Base-by-base conservation (phyloP, 306 rosid genomes). In the Vigna reflexopilosa region DNA sequence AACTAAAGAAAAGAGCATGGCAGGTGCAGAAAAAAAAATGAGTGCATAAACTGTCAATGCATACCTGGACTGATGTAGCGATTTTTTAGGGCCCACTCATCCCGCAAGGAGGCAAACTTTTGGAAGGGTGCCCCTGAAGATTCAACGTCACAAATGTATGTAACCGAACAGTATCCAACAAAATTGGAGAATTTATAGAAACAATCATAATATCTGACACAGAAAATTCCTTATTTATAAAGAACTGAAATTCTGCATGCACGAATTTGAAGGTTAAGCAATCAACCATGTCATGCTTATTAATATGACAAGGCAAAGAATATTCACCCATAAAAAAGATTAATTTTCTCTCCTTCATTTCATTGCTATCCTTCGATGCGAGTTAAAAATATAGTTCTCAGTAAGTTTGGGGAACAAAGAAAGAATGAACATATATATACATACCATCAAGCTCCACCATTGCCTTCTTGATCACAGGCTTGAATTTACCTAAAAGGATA, bases 381-480 rank as follows among this genome's bases (percentile, higher is more conserved):
- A 36, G 67, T 48, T 50, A 55, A 77, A 38, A 64, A 42, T 47
- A 19, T 28, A 70, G 64, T 75, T 75, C 67, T 47, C 49, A 52
- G 57, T 64, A 22, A 72, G 65, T 38, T 44, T 48, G 62, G 42
- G 48, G 62, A 70, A 61, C 40, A 51, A 54, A 48, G 63, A 40
- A 40, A 13, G 73, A 28, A 65, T 50, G 82, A 69, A 72, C 20
- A 11, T 10, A 40, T 64, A 26, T 38, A 30, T 30, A 73, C 81
- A 88, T 87, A 96, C 99, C 99, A 76, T 96, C 98, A 67, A 96
- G 98, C 86, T 96, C 99, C 82, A 96, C 99, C 97, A 96, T 91
- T 77, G 99, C 99, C 91, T 96, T 96, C 93, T 96, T 96, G 76
- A 96, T 93, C 88, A 96, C 99, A 57, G 99, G 97, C 90, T 96